Conservation (phyloP, 345 rosid genomes). For the Corymbia maculata region DNA sequence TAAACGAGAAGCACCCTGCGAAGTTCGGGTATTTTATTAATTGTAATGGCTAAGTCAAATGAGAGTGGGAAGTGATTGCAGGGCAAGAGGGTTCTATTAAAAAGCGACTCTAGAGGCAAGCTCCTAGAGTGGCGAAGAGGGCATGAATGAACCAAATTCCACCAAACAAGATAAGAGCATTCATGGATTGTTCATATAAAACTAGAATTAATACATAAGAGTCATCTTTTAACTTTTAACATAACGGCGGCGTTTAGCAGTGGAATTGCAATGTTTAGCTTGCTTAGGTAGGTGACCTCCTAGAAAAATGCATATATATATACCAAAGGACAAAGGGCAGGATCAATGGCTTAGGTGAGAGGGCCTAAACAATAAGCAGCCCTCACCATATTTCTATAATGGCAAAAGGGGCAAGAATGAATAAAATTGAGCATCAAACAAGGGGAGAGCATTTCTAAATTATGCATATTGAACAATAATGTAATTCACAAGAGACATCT, state of each 20-base stretch:
- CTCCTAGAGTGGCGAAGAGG: not conserved
- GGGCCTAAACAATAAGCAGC: accelerated
- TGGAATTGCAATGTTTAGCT: not conserved
- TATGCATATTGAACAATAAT: no score
- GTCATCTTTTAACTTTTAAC: no score
- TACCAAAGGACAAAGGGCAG: no score
- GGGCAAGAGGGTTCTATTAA: not conserved
- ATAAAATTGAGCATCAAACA: no score
- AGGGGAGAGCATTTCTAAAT: not conserved
- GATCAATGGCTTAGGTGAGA: not conserved
- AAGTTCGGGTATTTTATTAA: not conserved
- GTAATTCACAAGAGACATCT: not conserved
- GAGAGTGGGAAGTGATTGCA: not conserved
- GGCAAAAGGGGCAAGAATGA: not conserved
- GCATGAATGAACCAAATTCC: not conserved
- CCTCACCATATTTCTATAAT: not conserved
- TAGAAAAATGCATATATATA: no score
- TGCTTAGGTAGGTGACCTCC: not conserved
- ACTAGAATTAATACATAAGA: no score
- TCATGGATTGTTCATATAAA: no score
- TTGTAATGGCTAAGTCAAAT: not conserved
- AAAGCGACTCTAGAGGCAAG: not conserved
- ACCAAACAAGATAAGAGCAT: not conserved
- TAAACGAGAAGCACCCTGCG: not conserved
- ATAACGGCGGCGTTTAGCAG: not conserved